These are phyloP conservation scores for Przewalskia tangutica DNA, from an alignment of 257 asterid species.

Conservation along the genomic window DNA sequence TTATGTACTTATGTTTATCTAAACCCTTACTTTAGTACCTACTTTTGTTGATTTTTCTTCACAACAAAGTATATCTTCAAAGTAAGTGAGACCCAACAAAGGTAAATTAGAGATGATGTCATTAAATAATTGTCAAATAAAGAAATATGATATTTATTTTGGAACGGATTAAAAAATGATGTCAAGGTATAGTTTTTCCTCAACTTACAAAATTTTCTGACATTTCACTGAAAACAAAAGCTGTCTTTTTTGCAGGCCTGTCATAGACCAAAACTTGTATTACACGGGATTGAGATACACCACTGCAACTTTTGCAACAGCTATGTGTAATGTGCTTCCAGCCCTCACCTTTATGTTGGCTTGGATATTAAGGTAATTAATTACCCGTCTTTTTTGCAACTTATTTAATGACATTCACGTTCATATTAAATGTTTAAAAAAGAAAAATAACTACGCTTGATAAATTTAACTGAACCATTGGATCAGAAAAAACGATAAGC, in stretches of 20 bases:
- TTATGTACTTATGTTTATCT: too few species aligned
- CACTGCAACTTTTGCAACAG: slow-evolving; percentile 51
- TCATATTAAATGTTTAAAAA: background rate
- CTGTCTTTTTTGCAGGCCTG: slow-evolving; percentile 29
- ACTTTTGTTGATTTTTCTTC: too few species aligned
- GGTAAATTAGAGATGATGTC: too few species aligned
- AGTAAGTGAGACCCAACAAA: too few species aligned
- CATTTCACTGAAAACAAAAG: background rate
- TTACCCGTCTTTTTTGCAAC: background rate
- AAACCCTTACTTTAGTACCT: too few species aligned
- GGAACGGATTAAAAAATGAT: too few species aligned
- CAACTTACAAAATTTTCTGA: background rate
- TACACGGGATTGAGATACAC: slow-evolving; percentile 59
- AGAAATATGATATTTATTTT: too few species aligned
- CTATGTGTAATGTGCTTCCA: slow-evolving; percentile 68
- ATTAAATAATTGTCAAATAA: too few species aligned
- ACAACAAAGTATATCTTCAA: too few species aligned
- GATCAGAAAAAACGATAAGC: background rate
- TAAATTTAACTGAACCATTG: background rate
- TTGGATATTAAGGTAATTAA: slow-evolving; percentile 51
- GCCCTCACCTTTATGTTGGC: slow-evolving; percentile 68
- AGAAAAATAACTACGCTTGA: background rate
- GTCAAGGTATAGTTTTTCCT: too few species aligned
- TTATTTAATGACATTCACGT: background rate
- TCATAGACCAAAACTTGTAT: slow-evolving; percentile 62